These are phyloP conservation scores for Claviceps citrina DNA, from an alignment of 2,329 filamentous ascomycete genomes.

Conservation along the genomic window DNA sequence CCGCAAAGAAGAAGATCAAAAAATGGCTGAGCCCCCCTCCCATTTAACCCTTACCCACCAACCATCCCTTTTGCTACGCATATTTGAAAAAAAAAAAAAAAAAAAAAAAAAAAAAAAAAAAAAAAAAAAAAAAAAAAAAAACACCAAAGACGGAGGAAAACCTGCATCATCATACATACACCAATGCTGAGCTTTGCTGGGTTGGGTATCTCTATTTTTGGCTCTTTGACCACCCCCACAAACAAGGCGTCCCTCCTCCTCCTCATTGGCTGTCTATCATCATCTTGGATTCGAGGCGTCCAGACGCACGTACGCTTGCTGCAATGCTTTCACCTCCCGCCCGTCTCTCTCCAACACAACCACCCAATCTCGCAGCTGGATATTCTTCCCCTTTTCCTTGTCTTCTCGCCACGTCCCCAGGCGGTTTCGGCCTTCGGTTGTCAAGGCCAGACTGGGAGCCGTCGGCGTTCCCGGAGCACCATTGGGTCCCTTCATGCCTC, in stretches of 20 bases:
- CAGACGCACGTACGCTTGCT: slow-evolving; percentile 38
- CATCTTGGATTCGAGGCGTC: slow-evolving; percentile 33
- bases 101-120: too few relatives aligned
- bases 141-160: not conserved
- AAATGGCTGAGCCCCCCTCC: too few relatives aligned
- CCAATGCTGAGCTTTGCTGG: not conserved
- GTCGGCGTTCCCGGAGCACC: slow-evolving; percentile 18
- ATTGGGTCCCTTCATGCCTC: slow-evolving; percentile 17
- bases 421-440: slow-evolving; percentile 43
- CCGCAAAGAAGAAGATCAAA: not conserved
- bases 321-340: slow-evolving; percentile 46
- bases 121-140: too few relatives aligned
- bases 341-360: slow-evolving; percentile 67
- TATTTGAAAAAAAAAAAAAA: too few relatives aligned
- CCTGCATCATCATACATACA: not conserved
- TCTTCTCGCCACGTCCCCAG: slow-evolving; percentile 69
- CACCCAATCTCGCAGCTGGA: slow-evolving; percentile 75
- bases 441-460: slow-evolving; percentile 27
- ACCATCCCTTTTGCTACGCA: too few relatives aligned
- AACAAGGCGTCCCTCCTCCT: not conserved
- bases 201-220: slow-evolving; percentile 7
- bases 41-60: too few relatives aligned
- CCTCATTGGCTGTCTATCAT: slow-evolving; percentile 5
- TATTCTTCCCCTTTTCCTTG: slow-evolving; percentile 56
- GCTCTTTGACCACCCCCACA: slow-evolving; percentile 5